A percentile compares a stretch with the other conserved stretches of the same genome.
Evolutionary conservation across 208 protist species (phyloP).

Genomic region (Leishmania arabica): DNA sequence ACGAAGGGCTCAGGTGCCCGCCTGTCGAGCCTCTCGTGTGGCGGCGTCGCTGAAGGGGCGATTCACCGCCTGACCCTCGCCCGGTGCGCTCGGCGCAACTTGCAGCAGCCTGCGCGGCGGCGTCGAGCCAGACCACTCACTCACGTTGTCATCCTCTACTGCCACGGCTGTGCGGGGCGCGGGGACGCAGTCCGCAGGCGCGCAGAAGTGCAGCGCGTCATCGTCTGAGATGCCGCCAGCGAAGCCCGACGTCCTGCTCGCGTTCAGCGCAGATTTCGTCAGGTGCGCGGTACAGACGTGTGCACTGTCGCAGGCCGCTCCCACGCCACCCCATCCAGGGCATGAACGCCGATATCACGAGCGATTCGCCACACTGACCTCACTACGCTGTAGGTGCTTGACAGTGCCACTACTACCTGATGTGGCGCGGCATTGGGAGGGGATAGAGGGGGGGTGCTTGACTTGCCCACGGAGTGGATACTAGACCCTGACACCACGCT

Average conservation of each 20-base stretch:
- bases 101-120: neutral
- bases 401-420: neutral
- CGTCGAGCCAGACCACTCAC: neutral
- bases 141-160: neutral
- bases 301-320: neutral
- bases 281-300: no score
- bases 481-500: neutral
- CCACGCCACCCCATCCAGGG: neutral
- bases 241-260: neutral
- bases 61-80: neutral
- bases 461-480: neutral
- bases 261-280: neutral
- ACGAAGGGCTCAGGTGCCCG: neutral
- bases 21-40: neutral
- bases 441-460: neutral
- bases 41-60: neutral
- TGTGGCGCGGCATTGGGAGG: neutral
- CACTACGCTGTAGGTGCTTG: neutral
- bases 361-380: neutral
- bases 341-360: neutral
- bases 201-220: constrained; percentile 12
- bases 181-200: neutral
- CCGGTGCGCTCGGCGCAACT: neutral
- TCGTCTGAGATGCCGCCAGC: constrained; percentile 5
- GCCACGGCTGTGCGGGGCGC: constrained; percentile 1